Conservation (phyloP, 768 basidiomycete genomes). For the Lentinula edodes region DNA sequence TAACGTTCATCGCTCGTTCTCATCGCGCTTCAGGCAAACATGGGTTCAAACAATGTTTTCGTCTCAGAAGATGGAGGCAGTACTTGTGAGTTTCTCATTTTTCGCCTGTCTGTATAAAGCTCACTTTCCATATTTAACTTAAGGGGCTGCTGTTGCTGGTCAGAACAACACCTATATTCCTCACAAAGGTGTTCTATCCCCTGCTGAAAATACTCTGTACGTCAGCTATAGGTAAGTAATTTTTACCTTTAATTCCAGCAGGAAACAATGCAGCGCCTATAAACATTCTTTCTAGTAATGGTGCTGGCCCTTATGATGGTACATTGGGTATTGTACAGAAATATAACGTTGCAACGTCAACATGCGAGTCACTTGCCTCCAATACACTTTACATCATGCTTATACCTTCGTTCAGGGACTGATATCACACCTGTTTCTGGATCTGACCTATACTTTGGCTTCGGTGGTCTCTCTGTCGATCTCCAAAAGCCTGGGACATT, state of each 20-base stretch:
- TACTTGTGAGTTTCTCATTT: slow-evolving; percentile 37
- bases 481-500: slow-evolving; percentile 54
- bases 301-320: slow-evolving; percentile 63
- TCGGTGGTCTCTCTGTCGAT: slow-evolving; percentile 59
- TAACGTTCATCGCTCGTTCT: background rate
- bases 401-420: slow-evolving; percentile 31
- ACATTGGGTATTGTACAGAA: slow-evolving; percentile 42
- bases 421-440: slow-evolving; percentile 60
- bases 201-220: slow-evolving; percentile 50
- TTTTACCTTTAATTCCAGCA: no score
- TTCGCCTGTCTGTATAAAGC: background rate
- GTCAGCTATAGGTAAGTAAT: slow-evolving; percentile 37
- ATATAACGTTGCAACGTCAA: slow-evolving; percentile 47
- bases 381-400: background rate
- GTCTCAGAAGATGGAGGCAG: slow-evolving; percentile 51
- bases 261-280: no score
- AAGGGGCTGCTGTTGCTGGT: slow-evolving; percentile 54
- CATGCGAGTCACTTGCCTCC: slow-evolving; percentile 26
- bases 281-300: slow-evolving; percentile 27
- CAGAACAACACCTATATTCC: slow-evolving; percentile 54
- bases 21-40: slow-evolving; percentile 28
- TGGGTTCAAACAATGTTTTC: slow-evolving; percentile 49
- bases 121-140: background rate
- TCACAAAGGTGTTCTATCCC: slow-evolving; percentile 63
- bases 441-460: slow-evolving; percentile 55